phyloP scores from a whole-genome alignment of 345 rosid species.

The Heritiera littoralis region DNA sequence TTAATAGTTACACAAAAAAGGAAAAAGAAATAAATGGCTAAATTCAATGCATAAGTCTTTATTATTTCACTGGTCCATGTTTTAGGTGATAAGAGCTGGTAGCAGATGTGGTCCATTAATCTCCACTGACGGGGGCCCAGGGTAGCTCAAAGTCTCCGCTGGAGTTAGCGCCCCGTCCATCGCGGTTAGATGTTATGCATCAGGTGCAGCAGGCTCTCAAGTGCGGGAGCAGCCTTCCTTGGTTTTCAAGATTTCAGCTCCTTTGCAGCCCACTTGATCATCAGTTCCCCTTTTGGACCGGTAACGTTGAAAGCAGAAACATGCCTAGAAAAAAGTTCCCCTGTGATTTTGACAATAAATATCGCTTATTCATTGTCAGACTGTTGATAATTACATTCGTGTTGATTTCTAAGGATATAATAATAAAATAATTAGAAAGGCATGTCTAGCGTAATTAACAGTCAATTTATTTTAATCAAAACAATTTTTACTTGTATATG shows the following conservation, averaged over 20 bases:
- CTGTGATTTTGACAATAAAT: background rate
- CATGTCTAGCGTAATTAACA: background rate
- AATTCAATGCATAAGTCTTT: background rate
- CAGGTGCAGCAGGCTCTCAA: conserved; percentile 1
- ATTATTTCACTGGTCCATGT: background rate
- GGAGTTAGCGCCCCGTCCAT: background rate
- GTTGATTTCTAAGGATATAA: background rate
- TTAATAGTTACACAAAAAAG: background rate
- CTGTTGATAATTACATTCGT: no score
- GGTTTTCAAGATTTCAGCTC: conserved; percentile 11
- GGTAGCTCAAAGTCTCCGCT: background rate
- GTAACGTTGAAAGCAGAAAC: conserved; percentile 2
- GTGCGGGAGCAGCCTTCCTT: conserved; percentile 3
- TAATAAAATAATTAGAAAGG: background rate
- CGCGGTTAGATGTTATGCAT: background rate
- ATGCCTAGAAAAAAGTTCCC: background rate
- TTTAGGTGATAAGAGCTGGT: background rate
- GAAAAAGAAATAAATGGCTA: background rate
- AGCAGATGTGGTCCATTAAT: background rate
- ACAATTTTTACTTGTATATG: background rate
- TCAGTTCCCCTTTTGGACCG: background rate
- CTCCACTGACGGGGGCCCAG: background rate
- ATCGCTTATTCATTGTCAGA: background rate
- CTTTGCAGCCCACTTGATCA: conserved; percentile 1
- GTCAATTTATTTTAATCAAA: background rate